Conservation (phyloP, 2,329 filamentous ascomycete species). For the Coniella vitis region DNA sequence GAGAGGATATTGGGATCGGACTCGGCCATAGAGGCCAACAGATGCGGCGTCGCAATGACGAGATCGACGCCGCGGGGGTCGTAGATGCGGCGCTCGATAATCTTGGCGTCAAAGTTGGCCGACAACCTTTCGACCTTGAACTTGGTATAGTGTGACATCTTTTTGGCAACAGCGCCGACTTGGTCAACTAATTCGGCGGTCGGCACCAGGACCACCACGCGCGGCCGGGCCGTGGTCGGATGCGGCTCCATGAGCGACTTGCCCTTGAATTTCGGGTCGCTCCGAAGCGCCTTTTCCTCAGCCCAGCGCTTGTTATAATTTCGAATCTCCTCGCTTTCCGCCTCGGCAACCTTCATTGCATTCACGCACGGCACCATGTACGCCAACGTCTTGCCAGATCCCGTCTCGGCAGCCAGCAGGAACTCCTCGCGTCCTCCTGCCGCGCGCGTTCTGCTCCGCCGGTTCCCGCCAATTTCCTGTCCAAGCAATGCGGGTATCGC, state of each 20-base stretch:
- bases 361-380: conserved; percentile 83
- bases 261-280: conserved; percentile 45
- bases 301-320: conserved; percentile 50
- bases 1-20: conserved; percentile 87
- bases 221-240: conserved; percentile 70
- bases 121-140: conserved; percentile 81
- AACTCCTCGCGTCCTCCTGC: conserved; percentile 47
- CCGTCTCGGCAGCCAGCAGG: conserved; percentile 89
- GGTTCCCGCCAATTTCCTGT: conserved; percentile 35
- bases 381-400: conserved; percentile 92
- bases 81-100: conserved; percentile 83
- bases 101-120: conserved; percentile 64
- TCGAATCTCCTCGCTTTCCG: conserved; percentile 49
- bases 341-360: conserved; percentile 72
- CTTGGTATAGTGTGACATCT: conserved; percentile 76
- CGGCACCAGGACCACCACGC: conserved; percentile 80
- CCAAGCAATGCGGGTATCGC: conserved; percentile 78
- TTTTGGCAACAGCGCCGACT: conserved; percentile 74
- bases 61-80: conserved; percentile 75
- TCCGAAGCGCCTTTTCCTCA: conserved; percentile 50
- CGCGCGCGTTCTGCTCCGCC: conserved; percentile 23
- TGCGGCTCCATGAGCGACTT: conserved; percentile 64
- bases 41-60: conserved; percentile 79
- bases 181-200: conserved; percentile 89
- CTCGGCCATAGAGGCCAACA: conserved; percentile 81